These are phyloP conservation scores for Sclerotinia borealis DNA, from an alignment of 2,329 filamentous ascomycete genomes.

Conservation along the genomic window DNA sequence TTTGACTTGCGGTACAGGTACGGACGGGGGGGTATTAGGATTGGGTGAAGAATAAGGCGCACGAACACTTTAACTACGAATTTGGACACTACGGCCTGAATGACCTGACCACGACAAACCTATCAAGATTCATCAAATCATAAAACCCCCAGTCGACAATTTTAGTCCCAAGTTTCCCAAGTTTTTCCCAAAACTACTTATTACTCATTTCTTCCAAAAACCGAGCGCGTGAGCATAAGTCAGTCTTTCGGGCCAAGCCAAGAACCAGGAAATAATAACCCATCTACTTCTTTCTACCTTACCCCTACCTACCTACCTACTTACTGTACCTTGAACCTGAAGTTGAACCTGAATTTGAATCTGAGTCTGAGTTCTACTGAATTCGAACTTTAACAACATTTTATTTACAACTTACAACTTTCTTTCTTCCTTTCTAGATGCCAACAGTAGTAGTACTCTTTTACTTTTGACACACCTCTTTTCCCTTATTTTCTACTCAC, in stretches of 20 bases:
- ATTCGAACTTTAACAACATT: no score
- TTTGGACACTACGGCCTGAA: slow-evolving; percentile 1
- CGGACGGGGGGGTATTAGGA: no score
- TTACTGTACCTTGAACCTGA: no score
- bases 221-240: background rate
- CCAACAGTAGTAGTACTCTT: slow-evolving; percentile 20
- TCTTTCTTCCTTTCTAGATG: slow-evolving; percentile 24
- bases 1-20: background rate
- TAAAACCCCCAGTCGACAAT: background rate
- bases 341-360: no score
- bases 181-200: no score
- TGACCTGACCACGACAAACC: background rate
- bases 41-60: background rate
- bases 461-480: background rate
- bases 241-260: background rate
- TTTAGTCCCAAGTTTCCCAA: background rate
- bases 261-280: slow-evolving; percentile 1
- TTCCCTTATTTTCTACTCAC: background rate
- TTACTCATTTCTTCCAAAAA: background rate
- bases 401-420: slow-evolving; percentile 18
- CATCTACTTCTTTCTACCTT: no score
- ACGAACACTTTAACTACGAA: background rate
- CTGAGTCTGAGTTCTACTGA: no score
- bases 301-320: no score
- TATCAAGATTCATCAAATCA: background rate